Conservation (phyloP, 2,329 filamentous ascomycete genomes). For the Pseudocercospora musae region DNA sequence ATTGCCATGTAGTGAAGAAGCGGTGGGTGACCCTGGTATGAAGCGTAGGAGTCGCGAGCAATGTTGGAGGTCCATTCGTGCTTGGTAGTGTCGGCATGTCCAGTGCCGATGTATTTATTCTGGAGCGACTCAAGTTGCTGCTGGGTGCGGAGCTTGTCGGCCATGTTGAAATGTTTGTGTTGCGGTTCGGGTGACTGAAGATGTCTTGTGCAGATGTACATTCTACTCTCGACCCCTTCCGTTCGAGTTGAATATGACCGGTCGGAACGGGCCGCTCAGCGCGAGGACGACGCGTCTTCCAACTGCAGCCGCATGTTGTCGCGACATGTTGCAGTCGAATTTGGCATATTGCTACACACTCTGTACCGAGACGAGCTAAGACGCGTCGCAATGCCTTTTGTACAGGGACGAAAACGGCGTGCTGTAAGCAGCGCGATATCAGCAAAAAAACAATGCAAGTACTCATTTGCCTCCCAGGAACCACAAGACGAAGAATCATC, state of each 20-base stretch:
- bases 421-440: constrained; percentile 21
- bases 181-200: background rate
- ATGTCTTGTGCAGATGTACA: background rate
- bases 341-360: background rate
- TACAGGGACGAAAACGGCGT: constrained; percentile 28
- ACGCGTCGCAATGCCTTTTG: constrained; percentile 15
- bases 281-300: too few species aligned
- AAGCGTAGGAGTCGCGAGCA: constrained; percentile 85
- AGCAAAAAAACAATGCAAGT: constrained; percentile 2
- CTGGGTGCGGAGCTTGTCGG: constrained; percentile 95
- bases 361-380: background rate
- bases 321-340: background rate
- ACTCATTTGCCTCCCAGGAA: constrained; percentile 8
- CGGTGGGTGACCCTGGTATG: constrained; percentile 84
- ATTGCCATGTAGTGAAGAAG: constrained; percentile 85
- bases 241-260: background rate
- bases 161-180: constrained; percentile 44
- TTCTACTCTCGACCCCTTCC: background rate
- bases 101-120: constrained; percentile 91
- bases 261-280: background rate
- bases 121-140: constrained; percentile 97
- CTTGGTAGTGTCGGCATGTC: constrained; percentile 92
- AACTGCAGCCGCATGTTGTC: background rate
- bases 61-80: constrained; percentile 98
- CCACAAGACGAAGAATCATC: constrained; percentile 26